Evolutionary conservation across 108 stramenopile species (phyloP).

Genomic region (Stephanodiscus minutulus): DNA sequence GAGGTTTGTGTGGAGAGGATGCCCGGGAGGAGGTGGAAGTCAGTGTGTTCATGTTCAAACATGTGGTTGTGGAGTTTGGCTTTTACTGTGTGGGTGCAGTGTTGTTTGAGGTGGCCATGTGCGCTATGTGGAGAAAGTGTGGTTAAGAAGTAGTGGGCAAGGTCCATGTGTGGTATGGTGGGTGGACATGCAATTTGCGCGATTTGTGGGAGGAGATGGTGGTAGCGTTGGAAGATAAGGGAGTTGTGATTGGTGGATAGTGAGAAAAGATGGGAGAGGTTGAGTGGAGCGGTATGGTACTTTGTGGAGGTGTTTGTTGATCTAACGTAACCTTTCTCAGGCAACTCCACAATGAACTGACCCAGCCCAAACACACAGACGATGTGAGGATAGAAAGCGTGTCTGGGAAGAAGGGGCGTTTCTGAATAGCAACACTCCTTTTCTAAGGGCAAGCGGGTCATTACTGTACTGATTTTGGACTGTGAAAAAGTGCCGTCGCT

Average conservation of each 20-base stretch:
- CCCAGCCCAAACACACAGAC: too few species aligned
- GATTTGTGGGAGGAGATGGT: neutral
- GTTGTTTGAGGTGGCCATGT: neutral
- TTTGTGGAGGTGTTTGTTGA: too few species aligned
- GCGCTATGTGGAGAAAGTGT: neutral
- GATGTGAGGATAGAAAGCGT: too few species aligned
- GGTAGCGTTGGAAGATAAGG: neutral
- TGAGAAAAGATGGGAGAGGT: too few species aligned
- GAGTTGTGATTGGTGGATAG: neutral
- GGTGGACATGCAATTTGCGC: neutral
- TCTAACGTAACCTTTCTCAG: too few species aligned
- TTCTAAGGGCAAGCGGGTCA: constrained; percentile 81
- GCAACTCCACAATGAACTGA: too few species aligned
- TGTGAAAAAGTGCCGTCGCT: constrained; percentile 15
- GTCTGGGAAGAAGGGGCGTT: too few species aligned
- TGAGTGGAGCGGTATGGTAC: too few species aligned
- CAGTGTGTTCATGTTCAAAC: neutral
- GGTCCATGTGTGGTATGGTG: neutral
- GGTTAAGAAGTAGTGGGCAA: neutral
- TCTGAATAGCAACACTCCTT: constrained; percentile 86
- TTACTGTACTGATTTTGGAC: constrained; percentile 56
- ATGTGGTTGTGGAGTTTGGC: neutral
- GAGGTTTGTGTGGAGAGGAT: neutral
- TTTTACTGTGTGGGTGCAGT: neutral
- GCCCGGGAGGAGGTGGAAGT: neutral